Base-by-base conservation (phyloP, 2,329 filamentous ascomycete genomes). In the Diaporthe citri region DNA sequence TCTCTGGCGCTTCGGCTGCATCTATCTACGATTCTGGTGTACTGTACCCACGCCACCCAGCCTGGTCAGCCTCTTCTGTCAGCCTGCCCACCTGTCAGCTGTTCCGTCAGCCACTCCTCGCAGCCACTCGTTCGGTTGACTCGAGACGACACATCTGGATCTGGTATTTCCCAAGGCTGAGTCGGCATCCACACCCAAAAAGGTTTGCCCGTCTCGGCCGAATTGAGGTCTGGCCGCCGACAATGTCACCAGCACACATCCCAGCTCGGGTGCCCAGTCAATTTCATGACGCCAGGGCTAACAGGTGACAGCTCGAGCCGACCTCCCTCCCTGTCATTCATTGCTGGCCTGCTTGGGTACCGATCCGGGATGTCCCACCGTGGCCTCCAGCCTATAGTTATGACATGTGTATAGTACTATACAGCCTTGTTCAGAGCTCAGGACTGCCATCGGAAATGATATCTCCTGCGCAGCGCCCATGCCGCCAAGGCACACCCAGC, bases 151-250 rank as follows among this genome's bases (percentile, higher is more conserved):
- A 36, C 7, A 15, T 15, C 20, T 20, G 20, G 28, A 15, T n/a
- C 28, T 28, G 20, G 46, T 31, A 51, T 36, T 10, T 34, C 62
- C 22, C 28, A 17, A n/a, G 20, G 28, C 43, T 48, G 43, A 25
- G 46, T 34, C 62, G 39, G 59, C 60, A 46, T 8, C 60, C 15
- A 28, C 25, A 25, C 41, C 25, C 25, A 31, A 66, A 34, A 39
- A 36, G 46, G 46, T 52, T 51, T 52, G 22, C 62, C 62, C 46
- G 22, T 67, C 62, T 67, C 62, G 62, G 62, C 46, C 62, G 62
- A 67, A 52, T 36, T n/a, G 22, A 36, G 36, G 12, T 3, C 28
- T 39, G 62, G 62, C 31, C 34, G 13, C 46, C 62, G 31, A 25
- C 46, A 39, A 28, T 41, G 20, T 15, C n/a, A 67, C 31, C 46